These are phyloP conservation scores for Albugo candida DNA, from an alignment of 352 stramenopile species.

Conservation along the genomic window DNA sequence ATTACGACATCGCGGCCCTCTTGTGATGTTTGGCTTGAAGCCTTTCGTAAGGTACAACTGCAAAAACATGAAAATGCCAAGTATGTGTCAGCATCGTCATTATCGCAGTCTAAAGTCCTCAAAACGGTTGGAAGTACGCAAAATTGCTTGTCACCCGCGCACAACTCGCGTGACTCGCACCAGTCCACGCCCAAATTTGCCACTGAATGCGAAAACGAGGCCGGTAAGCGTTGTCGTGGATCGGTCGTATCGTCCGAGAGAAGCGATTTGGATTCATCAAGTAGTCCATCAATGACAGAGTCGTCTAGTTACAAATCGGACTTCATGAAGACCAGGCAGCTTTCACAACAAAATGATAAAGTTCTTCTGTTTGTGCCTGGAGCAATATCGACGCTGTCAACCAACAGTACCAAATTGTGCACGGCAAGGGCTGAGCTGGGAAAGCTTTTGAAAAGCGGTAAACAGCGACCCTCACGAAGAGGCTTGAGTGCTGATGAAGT, in stretches of 20 bases:
- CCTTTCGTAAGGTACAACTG: no score
- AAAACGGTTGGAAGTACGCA: no score
- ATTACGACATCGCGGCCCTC: not conserved
- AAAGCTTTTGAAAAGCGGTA: conserved; percentile 23
- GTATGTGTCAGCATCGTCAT: no score
- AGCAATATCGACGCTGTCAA: conserved; percentile 38
- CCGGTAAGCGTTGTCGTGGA: no score
- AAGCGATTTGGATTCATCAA: no score
- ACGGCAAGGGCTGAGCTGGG: conserved; percentile 37
- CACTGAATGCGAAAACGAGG: conserved; percentile 1
- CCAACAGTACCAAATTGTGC: conserved; percentile 36
- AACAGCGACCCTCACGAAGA: conserved; percentile 31
- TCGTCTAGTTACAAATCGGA: conserved; percentile 5
- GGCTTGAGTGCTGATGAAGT: conserved; percentile 10
- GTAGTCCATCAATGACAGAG: no score
- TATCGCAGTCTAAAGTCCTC: no score
- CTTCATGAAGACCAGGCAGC: conserved; percentile 12
- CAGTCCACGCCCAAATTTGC: conserved; percentile 22
- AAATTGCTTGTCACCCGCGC: no score
- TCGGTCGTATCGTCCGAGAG: no score
- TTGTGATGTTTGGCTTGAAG: no score
- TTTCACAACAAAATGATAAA: conserved; percentile 20
- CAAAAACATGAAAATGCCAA: no score
- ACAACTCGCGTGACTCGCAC: no score
- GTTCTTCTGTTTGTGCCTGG: conserved; percentile 53